Evolutionary conservation across 352 stramenopile genomes (phyloP), one percentile per base, ranked within the genome.

Genomic region (Peronospora belbahrii): DNA sequence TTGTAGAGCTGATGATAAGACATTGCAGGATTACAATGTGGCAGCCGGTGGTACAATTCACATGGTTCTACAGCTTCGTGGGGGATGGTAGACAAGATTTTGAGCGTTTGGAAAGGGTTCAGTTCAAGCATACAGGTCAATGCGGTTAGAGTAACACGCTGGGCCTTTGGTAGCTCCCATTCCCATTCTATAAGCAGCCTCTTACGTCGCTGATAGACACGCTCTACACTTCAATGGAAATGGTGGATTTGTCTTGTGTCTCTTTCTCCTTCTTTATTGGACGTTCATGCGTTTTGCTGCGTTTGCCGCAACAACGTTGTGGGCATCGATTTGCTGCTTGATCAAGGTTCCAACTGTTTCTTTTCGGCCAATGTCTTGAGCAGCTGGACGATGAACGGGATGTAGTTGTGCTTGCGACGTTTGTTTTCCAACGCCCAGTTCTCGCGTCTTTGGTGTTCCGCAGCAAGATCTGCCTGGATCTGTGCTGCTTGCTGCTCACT

Each of bases 21-120:
- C 87, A 24, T 68, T 99, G 30, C 88, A 96, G 51, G 89, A 95
- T 46, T 98, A 98, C 74, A 98, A 97, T 61, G 96, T 99, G 32
- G 80, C 70, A 33, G 94, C 95, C 14, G 96, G 96, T 23, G 94
- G 89, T 41, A 98, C 95, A 27, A 98, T 99, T 73, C 95, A 99
- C 75, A 98, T 99, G 95, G 95, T 99, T 14, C 77, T 99, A 50
- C 95, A 98, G 70, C 76, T 99, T 56, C 89, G 96, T 62, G 95
- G 95, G 31, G 94, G 95, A 14, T 77, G 58, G 61, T 87, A 83
- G 13, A 37, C 25, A 11, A 32, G 11, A 13, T 2, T 6, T 10
- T 25, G 30, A 48, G 36, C 25, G 20, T 49, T 57, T 57, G 46
- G 31, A 48, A 42, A 40, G 9, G 19, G 11, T 32, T 18, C 18